Evolutionary conservation across 202 grass and related monocot species (phyloP).

Genomic region (Sporobolus alterniflorus): DNA sequence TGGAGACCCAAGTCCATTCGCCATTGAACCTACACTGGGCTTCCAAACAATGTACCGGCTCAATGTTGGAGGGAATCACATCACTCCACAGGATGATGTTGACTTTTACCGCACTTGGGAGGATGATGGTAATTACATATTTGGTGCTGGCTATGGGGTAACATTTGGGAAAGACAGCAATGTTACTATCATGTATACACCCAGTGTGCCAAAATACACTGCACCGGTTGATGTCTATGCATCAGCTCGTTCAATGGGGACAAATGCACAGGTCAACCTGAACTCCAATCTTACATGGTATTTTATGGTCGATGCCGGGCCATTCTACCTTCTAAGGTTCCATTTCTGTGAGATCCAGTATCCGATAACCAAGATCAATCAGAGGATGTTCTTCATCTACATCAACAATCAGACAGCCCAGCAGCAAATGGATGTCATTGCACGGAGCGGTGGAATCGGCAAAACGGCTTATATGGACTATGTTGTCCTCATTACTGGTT

Average conservation of each 20-base stretch:
- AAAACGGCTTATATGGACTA: constrained; percentile 42
- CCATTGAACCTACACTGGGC: background rate
- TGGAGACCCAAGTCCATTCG: background rate
- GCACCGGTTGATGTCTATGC: constrained; percentile 35
- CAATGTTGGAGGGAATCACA: constrained; percentile 48
- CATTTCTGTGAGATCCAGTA: constrained; percentile 81
- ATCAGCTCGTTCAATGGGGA: constrained; percentile 72
- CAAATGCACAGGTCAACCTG: constrained; percentile 41
- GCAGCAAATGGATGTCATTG: constrained; percentile 48
- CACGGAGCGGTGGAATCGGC: constrained; percentile 29
- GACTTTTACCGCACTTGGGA: constrained; percentile 31
- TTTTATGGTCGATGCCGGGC: constrained; percentile 39
- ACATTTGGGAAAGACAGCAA: constrained; percentile 39
- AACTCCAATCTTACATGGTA: constrained; percentile 71
- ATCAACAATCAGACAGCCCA: constrained; percentile 60
- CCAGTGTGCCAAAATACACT: background rate
- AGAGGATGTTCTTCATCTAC: constrained; percentile 63
- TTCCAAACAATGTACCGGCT: constrained; percentile 63
- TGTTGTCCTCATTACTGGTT: constrained; percentile 3
- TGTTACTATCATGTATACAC: constrained; percentile 39
- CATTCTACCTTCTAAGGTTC: constrained; percentile 55
- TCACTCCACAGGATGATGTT: constrained; percentile 31
- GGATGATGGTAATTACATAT: background rate
- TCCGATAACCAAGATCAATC: constrained; percentile 49
- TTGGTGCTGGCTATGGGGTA: constrained; percentile 38